Conservation (phyloP, 2,329 filamentous ascomycete species). For the Sclerotinia nivalis region DNA sequence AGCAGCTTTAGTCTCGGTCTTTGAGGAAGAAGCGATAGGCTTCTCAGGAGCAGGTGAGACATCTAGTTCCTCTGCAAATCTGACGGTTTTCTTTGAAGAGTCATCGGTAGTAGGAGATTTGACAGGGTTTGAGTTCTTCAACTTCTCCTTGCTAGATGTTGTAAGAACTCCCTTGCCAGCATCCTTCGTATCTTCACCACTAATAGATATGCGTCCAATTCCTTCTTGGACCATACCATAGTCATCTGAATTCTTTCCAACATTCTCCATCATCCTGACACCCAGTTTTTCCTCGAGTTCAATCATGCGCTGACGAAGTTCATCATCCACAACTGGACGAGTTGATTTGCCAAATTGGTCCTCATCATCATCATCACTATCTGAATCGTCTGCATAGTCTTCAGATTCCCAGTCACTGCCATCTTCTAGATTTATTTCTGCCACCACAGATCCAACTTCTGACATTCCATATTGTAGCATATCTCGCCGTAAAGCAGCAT, state of each 20-base stretch:
- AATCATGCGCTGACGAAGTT: constrained; percentile 74
- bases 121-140: background rate
- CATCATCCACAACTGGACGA: constrained; percentile 68
- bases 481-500: constrained; percentile 75
- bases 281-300: constrained; percentile 76
- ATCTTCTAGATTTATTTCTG: constrained; percentile 83
- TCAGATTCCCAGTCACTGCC: constrained; percentile 57
- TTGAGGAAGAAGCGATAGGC: constrained; percentile 29
- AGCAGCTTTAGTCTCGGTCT: constrained; percentile 26
- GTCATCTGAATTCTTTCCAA: constrained; percentile 50
- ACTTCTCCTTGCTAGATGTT: constrained; percentile 4
- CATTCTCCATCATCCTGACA: constrained; percentile 55
- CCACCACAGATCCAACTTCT: constrained; percentile 88
- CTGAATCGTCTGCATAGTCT: constrained; percentile 54
- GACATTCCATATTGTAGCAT: constrained; percentile 90
- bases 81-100: constrained; percentile 65
- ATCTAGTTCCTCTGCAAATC: constrained; percentile 75
- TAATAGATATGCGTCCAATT: constrained; percentile 59
- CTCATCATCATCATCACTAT: constrained; percentile 57
- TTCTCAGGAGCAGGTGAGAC: constrained; percentile 55
- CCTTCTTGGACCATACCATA: constrained; percentile 49
- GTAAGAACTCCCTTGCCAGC: constrained; percentile 12
- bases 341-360: constrained; percentile 76
- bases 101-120: background rate
- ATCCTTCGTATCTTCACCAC: constrained; percentile 27